Conservation (phyloP, 768 basidiomycete species). For the Xanthoconium stramineum region DNA sequence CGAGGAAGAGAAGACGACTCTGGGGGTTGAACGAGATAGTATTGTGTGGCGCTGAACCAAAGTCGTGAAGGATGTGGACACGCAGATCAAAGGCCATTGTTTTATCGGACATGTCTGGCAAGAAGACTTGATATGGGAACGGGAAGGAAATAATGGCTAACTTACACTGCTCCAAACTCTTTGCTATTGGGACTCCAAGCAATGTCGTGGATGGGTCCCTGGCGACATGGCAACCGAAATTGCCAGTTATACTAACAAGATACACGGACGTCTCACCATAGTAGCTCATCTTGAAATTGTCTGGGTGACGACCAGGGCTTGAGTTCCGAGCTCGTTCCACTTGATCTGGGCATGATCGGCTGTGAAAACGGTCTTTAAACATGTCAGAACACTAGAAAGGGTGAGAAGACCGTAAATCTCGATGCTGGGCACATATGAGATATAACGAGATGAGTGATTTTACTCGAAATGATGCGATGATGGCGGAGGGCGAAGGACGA, state of each 20-base stretch:
- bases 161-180: slow-evolving; percentile 95
- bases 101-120: slow-evolving; percentile 90
- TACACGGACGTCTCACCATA: slow-evolving; percentile 96
- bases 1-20: slow-evolving; percentile 80
- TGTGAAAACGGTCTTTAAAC: slow-evolving; percentile 95
- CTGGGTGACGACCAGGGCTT: slow-evolving; percentile 93
- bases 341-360: slow-evolving; percentile 85
- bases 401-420: slow-evolving; percentile 75
- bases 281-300: slow-evolving; percentile 95
- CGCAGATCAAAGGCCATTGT: slow-evolving; percentile 89
- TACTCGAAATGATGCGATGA: too few relatives aligned
- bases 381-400: too few relatives aligned
- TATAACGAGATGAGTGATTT: too few relatives aligned
- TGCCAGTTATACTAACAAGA: too few relatives aligned
- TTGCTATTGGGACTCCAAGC: slow-evolving; percentile 95
- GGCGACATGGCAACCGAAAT: slow-evolving; percentile 86
- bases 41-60: slow-evolving; percentile 87
- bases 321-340: too few relatives aligned
- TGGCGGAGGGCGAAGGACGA: too few relatives aligned
- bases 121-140: too few relatives aligned
- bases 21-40: too few relatives aligned
- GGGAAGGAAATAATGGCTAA: too few relatives aligned
- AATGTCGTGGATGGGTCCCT: slow-evolving; percentile 97
- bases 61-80: slow-evolving; percentile 84
- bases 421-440: too few relatives aligned